Evolutionary conservation across 257 asterid species (phyloP), one percentile per base, ranked within the genome.

Genomic region (Plantago major): DNA sequence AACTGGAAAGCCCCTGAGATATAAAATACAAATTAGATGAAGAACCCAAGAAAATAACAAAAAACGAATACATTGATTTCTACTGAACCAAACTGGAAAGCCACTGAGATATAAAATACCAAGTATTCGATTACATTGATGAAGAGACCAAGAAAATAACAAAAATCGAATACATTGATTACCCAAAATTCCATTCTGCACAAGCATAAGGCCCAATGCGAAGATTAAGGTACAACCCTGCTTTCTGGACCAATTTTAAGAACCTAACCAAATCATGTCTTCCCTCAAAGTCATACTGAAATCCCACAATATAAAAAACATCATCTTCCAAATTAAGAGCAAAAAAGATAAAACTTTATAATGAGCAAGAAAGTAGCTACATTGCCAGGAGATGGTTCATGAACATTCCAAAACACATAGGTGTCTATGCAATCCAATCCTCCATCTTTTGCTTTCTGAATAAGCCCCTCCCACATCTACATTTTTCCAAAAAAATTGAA

Each of bases 101-200:
- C 26, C 26, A 22, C 26, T 22, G 26, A 22, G 26, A 22, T 22
- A 22, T 22, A 2, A 22, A 22, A 22, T 22, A 22, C n/a, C n/a
- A n/a, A n/a, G n/a, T n/a, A n/a, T n/a, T 22, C 26, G 26, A 22
- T 1, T 22, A 22, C 26, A 22, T 22, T 22, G 26, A 33, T 33
- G 7, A 33, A 33, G 40, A 33, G 3, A 33, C 40, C 6, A 33
- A 4, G 3, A 33, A 7, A 33, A 33, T 3, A 33, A 33, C 40
- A 4, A 33, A 33, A 7, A 40, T 46, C 6, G n/a, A 55, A 10
- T 54, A 62, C 28, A 16, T 16, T 13, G 42, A 64, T 3, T 82
- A 92, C 99, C 99, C 99, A 71, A 89, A 92, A 58, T 89, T 89
- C 99, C 99, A 92, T 72, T 92, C 97, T 46, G 96, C 99, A 81